A percentile compares a stretch with the other conserved stretches of the same genome.
phyloP scores from a whole-genome alignment of 2,329 filamentous ascomycete species.

The Calonectria naviculata region DNA sequence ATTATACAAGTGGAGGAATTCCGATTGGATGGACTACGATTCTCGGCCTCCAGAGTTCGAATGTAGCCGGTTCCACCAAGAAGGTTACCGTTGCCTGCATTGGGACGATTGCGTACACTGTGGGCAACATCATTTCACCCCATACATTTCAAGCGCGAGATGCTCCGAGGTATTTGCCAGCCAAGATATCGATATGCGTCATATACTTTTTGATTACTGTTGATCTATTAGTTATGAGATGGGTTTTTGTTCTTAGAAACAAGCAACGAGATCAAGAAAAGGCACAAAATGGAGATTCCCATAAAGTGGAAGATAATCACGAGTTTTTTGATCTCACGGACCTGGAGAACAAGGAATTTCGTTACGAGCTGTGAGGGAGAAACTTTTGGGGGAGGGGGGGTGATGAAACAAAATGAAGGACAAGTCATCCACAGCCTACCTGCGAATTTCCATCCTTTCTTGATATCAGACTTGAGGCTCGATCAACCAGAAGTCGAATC shows the following conservation, averaged over 20 bases:
- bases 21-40: constrained; percentile 36
- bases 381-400: too few relatives aligned
- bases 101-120: constrained; percentile 32
- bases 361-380: constrained; percentile 25
- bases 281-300: neutral
- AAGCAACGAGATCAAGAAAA: constrained; percentile 24
- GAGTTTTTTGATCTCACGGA: constrained; percentile 34
- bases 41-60: constrained; percentile 32
- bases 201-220: constrained; percentile 34
- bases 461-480: too few relatives aligned
- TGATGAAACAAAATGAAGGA: too few relatives aligned
- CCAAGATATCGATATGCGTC: constrained; percentile 34
- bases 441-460: too few relatives aligned
- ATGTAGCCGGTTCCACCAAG: constrained; percentile 34
- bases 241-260: constrained; percentile 27
- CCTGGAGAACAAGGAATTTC: constrained; percentile 30
- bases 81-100: constrained; percentile 36
- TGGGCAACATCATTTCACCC: constrained; percentile 36
- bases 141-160: constrained; percentile 34
- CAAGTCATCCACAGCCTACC: too few relatives aligned
- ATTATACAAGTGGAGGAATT: constrained; percentile 32
- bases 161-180: constrained; percentile 29
- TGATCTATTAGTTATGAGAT: constrained; percentile 31
- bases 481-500: too few relatives aligned
- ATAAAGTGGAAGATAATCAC: constrained; percentile 27